Conservation (phyloP, 1,284 basidiomycete species). For the Cutaneotrichosporon arboriforme region DNA sequence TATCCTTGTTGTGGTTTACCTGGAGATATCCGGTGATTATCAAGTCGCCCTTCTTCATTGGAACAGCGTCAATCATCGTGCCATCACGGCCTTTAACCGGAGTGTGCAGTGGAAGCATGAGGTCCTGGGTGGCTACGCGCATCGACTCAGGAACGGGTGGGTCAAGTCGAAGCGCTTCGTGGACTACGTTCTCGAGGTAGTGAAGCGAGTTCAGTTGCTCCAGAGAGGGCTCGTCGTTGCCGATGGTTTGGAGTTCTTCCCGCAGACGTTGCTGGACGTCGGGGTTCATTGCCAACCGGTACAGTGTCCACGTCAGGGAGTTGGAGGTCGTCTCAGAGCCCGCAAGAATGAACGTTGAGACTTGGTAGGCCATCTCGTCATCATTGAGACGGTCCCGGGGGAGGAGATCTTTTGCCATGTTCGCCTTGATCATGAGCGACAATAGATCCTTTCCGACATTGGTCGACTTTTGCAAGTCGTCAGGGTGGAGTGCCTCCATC, state of each 20-base stretch:
- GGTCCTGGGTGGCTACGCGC: slow-evolving; percentile 52
- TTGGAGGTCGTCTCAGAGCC: slow-evolving; percentile 74
- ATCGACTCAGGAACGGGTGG: slow-evolving; percentile 55
- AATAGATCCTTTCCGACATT: slow-evolving; percentile 50
- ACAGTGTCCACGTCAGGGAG: slow-evolving; percentile 66
- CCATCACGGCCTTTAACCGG: slow-evolving; percentile 48
- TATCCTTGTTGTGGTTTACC: slow-evolving; percentile 58
- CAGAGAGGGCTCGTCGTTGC: slow-evolving; percentile 43
- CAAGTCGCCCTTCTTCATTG: slow-evolving; percentile 32
- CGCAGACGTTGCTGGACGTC: slow-evolving; percentile 57
- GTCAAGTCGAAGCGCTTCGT: slow-evolving; percentile 62
- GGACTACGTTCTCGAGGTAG: slow-evolving; percentile 61
- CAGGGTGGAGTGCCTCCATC: slow-evolving; percentile 4
- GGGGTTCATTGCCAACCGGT: slow-evolving; percentile 58
- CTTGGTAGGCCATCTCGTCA: slow-evolving; percentile 66
- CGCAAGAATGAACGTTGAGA: slow-evolving; percentile 60
- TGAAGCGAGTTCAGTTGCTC: slow-evolving; percentile 50
- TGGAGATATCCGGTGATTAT: slow-evolving; percentile 52
- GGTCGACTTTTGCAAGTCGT: slow-evolving; percentile 40
- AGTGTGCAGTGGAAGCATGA: slow-evolving; percentile 57
- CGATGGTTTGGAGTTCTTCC: slow-evolving; percentile 50
- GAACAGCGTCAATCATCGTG: slow-evolving; percentile 37
- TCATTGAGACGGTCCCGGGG: slow-evolving; percentile 58
- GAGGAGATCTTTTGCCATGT: slow-evolving; percentile 55
- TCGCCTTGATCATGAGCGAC: slow-evolving; percentile 54